Base-by-base conservation (phyloP, 257 asterid species). In the Petrea volubilis region DNA sequence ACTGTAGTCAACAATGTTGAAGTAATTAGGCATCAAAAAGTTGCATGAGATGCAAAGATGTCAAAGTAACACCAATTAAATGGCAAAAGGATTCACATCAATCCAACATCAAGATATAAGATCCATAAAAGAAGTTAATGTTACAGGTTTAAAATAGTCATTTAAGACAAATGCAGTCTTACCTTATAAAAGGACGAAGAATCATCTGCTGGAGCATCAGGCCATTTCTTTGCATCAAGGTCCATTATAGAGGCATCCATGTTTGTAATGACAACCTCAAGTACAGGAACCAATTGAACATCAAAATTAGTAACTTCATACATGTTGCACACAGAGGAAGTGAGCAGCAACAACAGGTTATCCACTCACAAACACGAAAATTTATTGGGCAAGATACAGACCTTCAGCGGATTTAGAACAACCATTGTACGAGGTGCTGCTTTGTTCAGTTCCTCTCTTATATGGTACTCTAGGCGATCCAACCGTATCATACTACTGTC, bases 371-470 rank as follows among this genome's bases (percentile, higher is more conserved):
- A 44, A 25, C 49, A 58, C 38, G 52, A 57, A 28, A 29, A 2
- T 1, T 29, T 17, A 15, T 29, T 28, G 17, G 3, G 17, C n/a
- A 29, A 61, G 52, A 18, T 38, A 72, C 80, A 41, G 49, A 91
- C 97, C 97, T 89, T 94, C 12, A 94, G 83, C 15, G 98, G 98
- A 81, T 89, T 75, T 60, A 94, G 85, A 80, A 94, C 97, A 64
- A 88, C 96, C 97, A 94, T 79, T 27, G 93, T 41, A 43, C 98
- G 89, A 52, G 96, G 81, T 25, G 96, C 90, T 6, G 93, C 84
- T 79, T 81, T 86, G 79, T 94, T 91, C 81, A 91, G 84, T 75
- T 94, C 99, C 81, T 94, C 99, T 72, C 97, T 86, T 58, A 91
- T 80, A 81, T 91, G 97, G 79, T 87, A 83, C 80, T 94, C 98